phyloP scores from a whole-genome alignment of 495 filamentous ascomycete species.

The Astrocystis sublimbata region DNA sequence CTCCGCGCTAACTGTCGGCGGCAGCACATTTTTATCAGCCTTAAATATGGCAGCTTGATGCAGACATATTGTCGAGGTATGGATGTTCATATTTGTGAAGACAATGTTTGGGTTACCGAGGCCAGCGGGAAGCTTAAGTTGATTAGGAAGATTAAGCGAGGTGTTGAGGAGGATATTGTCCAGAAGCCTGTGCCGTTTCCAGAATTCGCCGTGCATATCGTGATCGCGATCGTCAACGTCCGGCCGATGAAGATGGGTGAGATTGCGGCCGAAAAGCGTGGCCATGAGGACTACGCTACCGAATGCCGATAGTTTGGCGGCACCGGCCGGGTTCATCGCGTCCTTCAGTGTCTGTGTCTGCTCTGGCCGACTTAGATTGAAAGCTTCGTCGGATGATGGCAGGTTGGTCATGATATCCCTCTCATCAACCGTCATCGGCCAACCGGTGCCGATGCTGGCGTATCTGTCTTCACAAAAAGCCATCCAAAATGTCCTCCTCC shows the following conservation, averaged over 20 bases:
- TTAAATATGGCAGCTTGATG: slow-evolving; percentile 99
- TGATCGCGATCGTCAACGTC: slow-evolving; percentile 78
- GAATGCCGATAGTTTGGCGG: slow-evolving; percentile 71
- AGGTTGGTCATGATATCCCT: slow-evolving; percentile 87
- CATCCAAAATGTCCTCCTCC: slow-evolving; percentile 93
- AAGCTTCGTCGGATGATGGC: slow-evolving; percentile 84
- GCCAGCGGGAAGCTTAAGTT: slow-evolving; percentile 77
- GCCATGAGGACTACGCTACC: slow-evolving; percentile 82
- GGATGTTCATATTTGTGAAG: slow-evolving; percentile 95
- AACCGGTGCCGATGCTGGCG: slow-evolving; percentile 95
- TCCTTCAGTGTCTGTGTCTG: slow-evolving; percentile 68
- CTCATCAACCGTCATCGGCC: slow-evolving; percentile 94
- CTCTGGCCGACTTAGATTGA: slow-evolving; percentile 73
- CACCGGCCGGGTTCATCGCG: slow-evolving; percentile 70
- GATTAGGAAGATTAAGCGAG: slow-evolving; percentile 76
- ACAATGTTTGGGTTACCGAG: slow-evolving; percentile 82
- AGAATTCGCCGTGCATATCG: slow-evolving; percentile 92
- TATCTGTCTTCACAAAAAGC: slow-evolving; percentile 87
- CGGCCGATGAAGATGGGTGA: slow-evolving; percentile 90
- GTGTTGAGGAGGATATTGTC: slow-evolving; percentile 90
- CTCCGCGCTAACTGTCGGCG: slow-evolving; percentile 74
- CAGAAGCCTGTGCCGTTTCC: slow-evolving; percentile 87
- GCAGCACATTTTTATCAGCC: slow-evolving; percentile 83
- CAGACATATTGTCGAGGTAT: slow-evolving; percentile 94
- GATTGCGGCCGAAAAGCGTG: slow-evolving; percentile 89